Evolutionary conservation across 78 protist genomes (phyloP).

Genomic region (Guillardia theta): DNA sequence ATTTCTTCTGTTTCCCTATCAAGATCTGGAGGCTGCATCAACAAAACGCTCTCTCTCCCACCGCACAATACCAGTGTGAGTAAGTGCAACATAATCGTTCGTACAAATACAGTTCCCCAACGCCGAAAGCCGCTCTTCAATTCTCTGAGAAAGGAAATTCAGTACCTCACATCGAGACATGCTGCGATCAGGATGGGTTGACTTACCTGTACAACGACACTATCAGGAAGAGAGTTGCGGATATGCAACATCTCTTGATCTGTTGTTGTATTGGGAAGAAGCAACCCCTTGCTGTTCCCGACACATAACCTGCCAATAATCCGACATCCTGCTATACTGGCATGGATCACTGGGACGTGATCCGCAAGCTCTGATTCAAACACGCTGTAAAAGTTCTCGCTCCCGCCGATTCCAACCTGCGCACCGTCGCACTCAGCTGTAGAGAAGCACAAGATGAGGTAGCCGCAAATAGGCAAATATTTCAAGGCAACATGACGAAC

Average conservation of each 20-base stretch:
- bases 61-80: too few species aligned
- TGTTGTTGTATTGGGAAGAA: constrained; percentile 93
- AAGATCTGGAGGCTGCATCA: too few species aligned
- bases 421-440: too few species aligned
- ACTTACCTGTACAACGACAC: constrained; percentile 79
- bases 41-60: too few species aligned
- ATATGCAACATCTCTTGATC: constrained; percentile 98
- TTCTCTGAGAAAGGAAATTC: too few species aligned
- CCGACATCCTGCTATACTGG: constrained; percentile 83
- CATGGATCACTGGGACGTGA: constrained; percentile 90
- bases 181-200: too few species aligned
- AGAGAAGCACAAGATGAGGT: too few species aligned
- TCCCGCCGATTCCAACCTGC: constrained; percentile 82
- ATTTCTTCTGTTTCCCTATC: constrained; percentile 46
- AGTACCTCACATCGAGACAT: too few species aligned
- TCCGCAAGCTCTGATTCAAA: constrained; percentile 92
- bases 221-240: constrained; percentile 96
- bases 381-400: constrained; percentile 88
- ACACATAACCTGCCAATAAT: constrained; percentile 88
- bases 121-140: constrained; percentile 55
- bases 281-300: constrained; percentile 94
- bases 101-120: constrained; percentile 84
- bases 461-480: too few species aligned
- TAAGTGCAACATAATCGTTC: constrained; percentile 98
- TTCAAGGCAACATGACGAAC: too few species aligned